Base-by-base conservation (phyloP, 306 rosid species). In the Parietaria judaica region DNA sequence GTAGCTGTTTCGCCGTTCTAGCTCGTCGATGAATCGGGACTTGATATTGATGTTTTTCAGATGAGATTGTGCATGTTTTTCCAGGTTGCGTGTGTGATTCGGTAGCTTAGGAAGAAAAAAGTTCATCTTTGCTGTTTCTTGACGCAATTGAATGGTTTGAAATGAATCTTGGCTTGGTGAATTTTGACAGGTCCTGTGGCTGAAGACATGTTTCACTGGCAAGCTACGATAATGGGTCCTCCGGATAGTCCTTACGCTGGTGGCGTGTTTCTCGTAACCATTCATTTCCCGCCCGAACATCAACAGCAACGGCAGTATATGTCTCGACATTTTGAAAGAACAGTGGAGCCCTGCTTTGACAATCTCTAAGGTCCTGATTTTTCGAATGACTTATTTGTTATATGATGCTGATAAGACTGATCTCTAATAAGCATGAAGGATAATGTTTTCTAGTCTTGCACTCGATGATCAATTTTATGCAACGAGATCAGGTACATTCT, bases 231-330 rank as follows among this genome's bases (percentile, higher is more conserved):
- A 56, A 88, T 88, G 87, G 94, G 96, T 10, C 94, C 96, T 58
- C 81, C 87, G 14, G 96, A 83, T 70, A 88, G 96, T 77, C 96
- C 89, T 47, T 84, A 87, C 71, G 85, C 92, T 5, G 96, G 89
- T 37, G 92, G 89, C 17, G 89, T 87, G 56, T 87, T 87, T 76
- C 77, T 84, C 58, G 85, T 82, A 60, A 84, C 89, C 50, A 84
- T 88, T 77, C 96, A 88, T 72, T 88, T 88, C 73, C 96, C 96
- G 82, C 81, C 96, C 96, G 31, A 88, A 88, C 63, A 88, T 85
- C 79, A 88, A 88, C 78, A 88, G 94, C 92, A 88, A 88, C 17
- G 90, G 96, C 56, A 88, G 94, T 68, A 85, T 88, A 54, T 88
- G 96, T 74, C 90, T 88, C 36, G 96, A 85, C 69, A 85, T 88